Evolutionary conservation across 441 rosid species (phyloP).

Genomic region (Pelargonium exstipulatum): DNA sequence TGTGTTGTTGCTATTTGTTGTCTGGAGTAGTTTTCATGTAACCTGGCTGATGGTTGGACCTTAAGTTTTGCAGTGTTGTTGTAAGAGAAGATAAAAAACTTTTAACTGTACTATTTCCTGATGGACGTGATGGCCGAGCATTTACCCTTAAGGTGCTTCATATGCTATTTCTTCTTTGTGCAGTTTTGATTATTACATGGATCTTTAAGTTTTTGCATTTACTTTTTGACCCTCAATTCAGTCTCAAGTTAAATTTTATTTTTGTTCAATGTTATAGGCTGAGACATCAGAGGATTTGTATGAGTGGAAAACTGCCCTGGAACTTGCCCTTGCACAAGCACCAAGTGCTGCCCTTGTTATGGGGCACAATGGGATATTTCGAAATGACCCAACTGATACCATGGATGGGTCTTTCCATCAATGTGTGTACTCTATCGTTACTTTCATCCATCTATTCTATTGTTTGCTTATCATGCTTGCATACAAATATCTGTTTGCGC

Average conservation of each 20-base stretch:
- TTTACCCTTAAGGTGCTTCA: conserved; percentile 88
- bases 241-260: conserved; percentile 10
- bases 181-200: conserved; percentile 14
- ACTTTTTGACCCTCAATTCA: not conserved
- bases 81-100: conserved; percentile 93
- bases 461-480: not conserved
- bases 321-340: conserved; percentile 86
- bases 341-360: conserved; percentile 96
- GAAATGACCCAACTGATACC: conserved; percentile 60
- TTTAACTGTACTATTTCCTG: conserved; percentile 92
- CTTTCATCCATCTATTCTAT: conserved; percentile 15
- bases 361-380: conserved; percentile 91
- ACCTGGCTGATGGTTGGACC: conserved; percentile 24
- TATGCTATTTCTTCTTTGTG: conserved; percentile 13
- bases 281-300: conserved; percentile 89
- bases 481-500: not conserved
- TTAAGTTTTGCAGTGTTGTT: conserved; percentile 64
- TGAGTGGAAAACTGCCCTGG: conserved; percentile 94
- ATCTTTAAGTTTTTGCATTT: conserved; percentile 14
- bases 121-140: conserved; percentile 99
- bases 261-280: conserved; percentile 48
- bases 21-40: conserved; percentile 17
- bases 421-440: conserved; percentile 38
- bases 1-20: conserved; percentile 16
- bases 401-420: conserved; percentile 76